A percentile compares a stretch with the other conserved stretches of the same genome.
These are phyloP conservation scores for Acacia pycnantha DNA, from an alignment of 331 rosid species.

Conservation along the genomic window DNA sequence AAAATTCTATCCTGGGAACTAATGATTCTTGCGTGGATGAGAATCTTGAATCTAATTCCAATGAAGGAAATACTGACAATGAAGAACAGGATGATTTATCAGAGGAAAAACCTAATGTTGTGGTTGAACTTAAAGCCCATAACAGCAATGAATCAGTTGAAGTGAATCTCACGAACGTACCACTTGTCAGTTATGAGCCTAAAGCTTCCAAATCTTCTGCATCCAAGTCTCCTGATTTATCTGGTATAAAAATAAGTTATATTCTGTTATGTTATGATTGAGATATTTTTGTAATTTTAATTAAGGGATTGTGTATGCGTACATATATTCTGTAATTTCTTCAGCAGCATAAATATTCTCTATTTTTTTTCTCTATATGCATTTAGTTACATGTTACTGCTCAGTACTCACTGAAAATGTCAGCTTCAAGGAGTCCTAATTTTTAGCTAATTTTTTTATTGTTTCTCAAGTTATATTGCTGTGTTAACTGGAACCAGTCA, in stretches of 20 bases:
- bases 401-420: background rate
- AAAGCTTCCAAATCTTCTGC: constrained; percentile 45
- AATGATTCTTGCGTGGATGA: constrained; percentile 39
- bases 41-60: constrained; percentile 44
- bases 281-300: constrained; percentile 1
- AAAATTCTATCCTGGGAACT: constrained; percentile 60
- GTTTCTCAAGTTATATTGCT: constrained; percentile 3
- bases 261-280: constrained; percentile 18
- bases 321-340: constrained; percentile 16
- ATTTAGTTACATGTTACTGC: constrained; percentile 20
- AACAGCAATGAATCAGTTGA: constrained; percentile 45
- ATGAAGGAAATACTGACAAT: constrained; percentile 42
- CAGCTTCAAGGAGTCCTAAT: background rate
- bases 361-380: constrained; percentile 4
- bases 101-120: constrained; percentile 52
- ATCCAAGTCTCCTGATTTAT: constrained; percentile 37
- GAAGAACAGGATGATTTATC: constrained; percentile 48
- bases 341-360: constrained; percentile 11
- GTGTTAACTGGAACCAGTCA: constrained; percentile 17
- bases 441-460: constrained; percentile 5
- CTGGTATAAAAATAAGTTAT: constrained; percentile 53
- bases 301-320: constrained; percentile 20
- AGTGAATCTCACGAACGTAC: constrained; percentile 56
- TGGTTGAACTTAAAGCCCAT: constrained; percentile 56
- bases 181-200: constrained; percentile 64